Percentiles rank a stretch among this genome's conserved stretches.
These are phyloP conservation scores for Brassica rapa DNA, from an alignment of 345 rosid genomes.

Conservation along the genomic window DNA sequence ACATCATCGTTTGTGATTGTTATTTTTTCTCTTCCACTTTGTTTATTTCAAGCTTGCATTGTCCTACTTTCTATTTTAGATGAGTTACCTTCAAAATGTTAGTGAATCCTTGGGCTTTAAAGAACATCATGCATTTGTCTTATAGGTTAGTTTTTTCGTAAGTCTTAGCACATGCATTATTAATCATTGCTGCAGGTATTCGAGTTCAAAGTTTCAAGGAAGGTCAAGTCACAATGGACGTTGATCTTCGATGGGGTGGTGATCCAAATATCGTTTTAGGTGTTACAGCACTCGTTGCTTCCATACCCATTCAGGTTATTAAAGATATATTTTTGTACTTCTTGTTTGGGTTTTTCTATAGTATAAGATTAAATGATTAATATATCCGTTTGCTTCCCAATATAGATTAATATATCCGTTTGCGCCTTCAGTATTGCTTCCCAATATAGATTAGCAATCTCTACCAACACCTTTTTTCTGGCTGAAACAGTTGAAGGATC, in stretches of 20 bases:
- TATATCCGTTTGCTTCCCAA: background rate
- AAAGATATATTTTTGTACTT: slow-evolving; percentile 7
- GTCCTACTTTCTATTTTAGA: slow-evolving; percentile 11
- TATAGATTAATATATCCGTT: background rate
- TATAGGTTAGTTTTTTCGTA: background rate
- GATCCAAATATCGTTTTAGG: slow-evolving; percentile 95
- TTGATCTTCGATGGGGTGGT: slow-evolving; percentile 99
- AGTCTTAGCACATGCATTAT: slow-evolving; percentile 12
- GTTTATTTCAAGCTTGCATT: slow-evolving; percentile 9
- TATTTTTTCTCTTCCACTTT: slow-evolving; percentile 1
- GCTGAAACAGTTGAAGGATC: slow-evolving; percentile 84
- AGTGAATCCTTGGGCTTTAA: background rate
- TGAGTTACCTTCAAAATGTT: background rate
- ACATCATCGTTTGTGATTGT: slow-evolving; percentile 13
- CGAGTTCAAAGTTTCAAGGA: slow-evolving; percentile 96
- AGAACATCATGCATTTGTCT: slow-evolving; percentile 2
- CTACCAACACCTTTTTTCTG: slow-evolving; percentile 18
- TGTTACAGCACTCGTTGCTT: slow-evolving; percentile 93
- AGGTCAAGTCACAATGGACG: slow-evolving; percentile 96
- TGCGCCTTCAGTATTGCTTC: slow-evolving; percentile 1
- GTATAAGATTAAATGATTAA: slow-evolving; percentile 17
- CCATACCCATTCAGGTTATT: slow-evolving; percentile 95
- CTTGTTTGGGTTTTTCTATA: slow-evolving; percentile 7
- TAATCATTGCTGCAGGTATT: slow-evolving; percentile 62
- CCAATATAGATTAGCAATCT: background rate